Base-by-base conservation (phyloP, 2,329 filamentous ascomycete species). In the Penicillium janthinellum region DNA sequence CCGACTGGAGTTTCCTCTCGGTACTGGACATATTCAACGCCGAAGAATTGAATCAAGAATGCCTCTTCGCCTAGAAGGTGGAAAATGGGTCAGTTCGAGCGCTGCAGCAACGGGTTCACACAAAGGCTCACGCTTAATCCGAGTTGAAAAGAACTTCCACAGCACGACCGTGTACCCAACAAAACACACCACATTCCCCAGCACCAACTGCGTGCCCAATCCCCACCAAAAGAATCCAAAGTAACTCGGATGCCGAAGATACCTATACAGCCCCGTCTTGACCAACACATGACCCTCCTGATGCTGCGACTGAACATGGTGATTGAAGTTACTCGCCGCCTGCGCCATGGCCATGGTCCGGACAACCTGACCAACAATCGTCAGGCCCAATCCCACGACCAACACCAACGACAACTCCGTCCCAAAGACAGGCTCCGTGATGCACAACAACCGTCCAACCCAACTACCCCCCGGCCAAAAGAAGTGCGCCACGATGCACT, bases 181-280 rank as follows among this genome's bases (percentile, higher is more conserved):
- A 58, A 96, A 86, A 73, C 92, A 96, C 2, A 96, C 65, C 8
- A 84, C 78, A 77, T 99, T 99, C 17, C 94, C 94, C 64, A 97
- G 82, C 56, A 96, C 86, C 45, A 98, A 72, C 81, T 99, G 95
- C 12, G 93, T 96, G 5, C 95, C 95, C n/a, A 98, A 72, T 0
- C 91, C 92, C 94, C 94, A 99, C 88, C 92, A 98, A 77, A 96
- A 99, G 80, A 97, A 99, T 3, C 94, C 95, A 79, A 98, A 97
- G 78, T 99, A 99, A 60, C 90, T 90, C 12, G 95, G 95, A 76
- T 99, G 95, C 25, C 95, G 82, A 54, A 96, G 79, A 47, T 84
- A 75, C 7, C 81, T 79, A 75, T 98, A 99, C 37, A 98, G 79
- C 0, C 95, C 95, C 31, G 81, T 81, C 0, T 90, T 96, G 2